Evolutionary conservation across 257 asterid genomes (phyloP).

Genomic region (Verbascum thapsus): DNA sequence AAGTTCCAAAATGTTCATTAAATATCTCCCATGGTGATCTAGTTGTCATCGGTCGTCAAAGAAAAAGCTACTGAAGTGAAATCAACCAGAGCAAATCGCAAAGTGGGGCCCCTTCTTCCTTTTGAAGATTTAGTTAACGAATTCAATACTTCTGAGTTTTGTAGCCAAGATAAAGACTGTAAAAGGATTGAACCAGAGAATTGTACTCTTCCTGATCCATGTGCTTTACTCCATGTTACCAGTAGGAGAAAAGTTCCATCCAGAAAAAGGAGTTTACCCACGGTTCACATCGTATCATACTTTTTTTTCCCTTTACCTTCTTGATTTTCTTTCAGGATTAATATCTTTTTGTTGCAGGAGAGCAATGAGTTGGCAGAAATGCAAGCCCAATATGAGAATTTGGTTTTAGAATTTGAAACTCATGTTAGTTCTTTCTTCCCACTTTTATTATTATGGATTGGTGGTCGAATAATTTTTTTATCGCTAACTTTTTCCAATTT

Average conservation of each 20-base stretch:
- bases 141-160: slow-evolving; percentile 36
- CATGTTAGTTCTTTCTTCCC: slow-evolving; percentile 62
- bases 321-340: slow-evolving; percentile 13
- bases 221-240: slow-evolving; percentile 78
- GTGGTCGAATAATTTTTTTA: slow-evolving; percentile 13
- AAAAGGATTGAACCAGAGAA: slow-evolving; percentile 42
- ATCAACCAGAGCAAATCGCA: slow-evolving; percentile 42
- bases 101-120: slow-evolving; percentile 59
- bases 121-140: slow-evolving; percentile 68
- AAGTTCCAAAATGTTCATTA: slow-evolving; percentile 16
- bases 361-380: slow-evolving; percentile 48
- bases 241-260: slow-evolving; percentile 71
- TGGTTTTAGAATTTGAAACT: slow-evolving; percentile 68
- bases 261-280: slow-evolving; percentile 62
- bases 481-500: slow-evolving; percentile 30
- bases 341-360: slow-evolving; percentile 53
- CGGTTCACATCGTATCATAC: slow-evolving; percentile 47
- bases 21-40: slow-evolving; percentile 42
- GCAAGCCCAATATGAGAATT: slow-evolving; percentile 67
- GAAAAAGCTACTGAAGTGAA: slow-evolving; percentile 53
- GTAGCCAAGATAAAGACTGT: slow-evolving; percentile 45
- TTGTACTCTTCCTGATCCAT: slow-evolving; percentile 61
- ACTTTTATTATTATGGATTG: slow-evolving; percentile 24
- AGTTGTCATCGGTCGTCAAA: slow-evolving; percentile 51
- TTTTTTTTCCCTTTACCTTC: slow-evolving; percentile 1